These are phyloP conservation scores for Moesziomyces sp. DNA, from an alignment of 1,284 basidiomycete species.

Conservation along the genomic window DNA sequence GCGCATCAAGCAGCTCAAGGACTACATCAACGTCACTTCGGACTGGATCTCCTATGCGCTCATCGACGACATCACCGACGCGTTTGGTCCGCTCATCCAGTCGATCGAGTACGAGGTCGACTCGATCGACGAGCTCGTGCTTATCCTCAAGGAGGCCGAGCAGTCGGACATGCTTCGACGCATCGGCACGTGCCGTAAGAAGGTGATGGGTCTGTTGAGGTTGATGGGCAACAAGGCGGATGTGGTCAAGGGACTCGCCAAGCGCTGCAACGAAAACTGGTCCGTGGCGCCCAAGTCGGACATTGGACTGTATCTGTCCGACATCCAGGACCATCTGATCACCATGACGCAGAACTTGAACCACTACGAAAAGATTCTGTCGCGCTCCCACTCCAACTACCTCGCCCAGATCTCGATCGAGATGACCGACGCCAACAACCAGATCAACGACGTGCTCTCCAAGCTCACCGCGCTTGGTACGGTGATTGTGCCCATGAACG, in stretches of 20 bases:
- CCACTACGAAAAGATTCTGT: conserved; percentile 82
- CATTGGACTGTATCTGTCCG: conserved; percentile 93
- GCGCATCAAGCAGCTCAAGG: conserved; percentile 98
- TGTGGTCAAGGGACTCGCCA: conserved; percentile 97
- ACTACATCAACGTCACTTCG: conserved; percentile 98
- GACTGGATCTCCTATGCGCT: conserved; percentile 99
- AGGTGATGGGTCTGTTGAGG: conserved; percentile 94
- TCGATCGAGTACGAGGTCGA: conserved; percentile 99
- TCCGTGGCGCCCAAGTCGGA: conserved; percentile 96
- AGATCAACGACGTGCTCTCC: conserved; percentile 97
- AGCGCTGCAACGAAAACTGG: conserved; percentile 98
- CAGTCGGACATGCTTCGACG: conserved; percentile 82
- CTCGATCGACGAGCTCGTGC: conserved; percentile 95
- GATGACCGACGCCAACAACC: conserved; percentile 95
- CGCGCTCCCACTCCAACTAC: conserved; percentile 96
- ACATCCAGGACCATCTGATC: conserved; percentile 91
- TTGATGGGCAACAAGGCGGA: conserved; percentile 99
- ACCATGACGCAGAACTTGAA: conserved; percentile 94
- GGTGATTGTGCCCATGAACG: conserved; percentile 78
- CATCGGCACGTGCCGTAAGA: conserved; percentile 98
- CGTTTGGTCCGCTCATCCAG: conserved; percentile 97
- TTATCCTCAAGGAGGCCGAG: conserved; percentile 89
- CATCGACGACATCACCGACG: conserved; percentile 99
- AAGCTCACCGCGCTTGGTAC: conserved; percentile 98
- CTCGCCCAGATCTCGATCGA: conserved; percentile 66